These are phyloP conservation scores for Aspergillus sp. DNA, from an alignment of 2,329 filamentous ascomycete genomes.

Conservation along the genomic window DNA sequence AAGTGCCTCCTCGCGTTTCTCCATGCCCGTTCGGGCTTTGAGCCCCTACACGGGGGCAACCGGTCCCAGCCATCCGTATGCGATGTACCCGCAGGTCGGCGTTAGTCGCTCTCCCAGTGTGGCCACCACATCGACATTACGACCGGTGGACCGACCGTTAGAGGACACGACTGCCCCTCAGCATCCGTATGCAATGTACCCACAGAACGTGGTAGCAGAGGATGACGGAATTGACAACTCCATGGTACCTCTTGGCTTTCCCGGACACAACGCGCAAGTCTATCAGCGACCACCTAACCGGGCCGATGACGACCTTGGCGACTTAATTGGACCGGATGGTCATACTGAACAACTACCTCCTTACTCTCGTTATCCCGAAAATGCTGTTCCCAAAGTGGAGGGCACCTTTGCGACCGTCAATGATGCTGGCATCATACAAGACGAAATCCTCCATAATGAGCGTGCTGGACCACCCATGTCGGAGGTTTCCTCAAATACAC, in stretches of 20 bases:
- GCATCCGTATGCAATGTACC: conserved; percentile 84
- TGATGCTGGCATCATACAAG: conserved; percentile 47
- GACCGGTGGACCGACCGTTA: conserved; percentile 60
- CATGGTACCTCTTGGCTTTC: conserved; percentile 71
- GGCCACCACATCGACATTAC: conserved; percentile 69
- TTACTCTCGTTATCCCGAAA: conserved; percentile 86
- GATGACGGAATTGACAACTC: conserved; percentile 50
- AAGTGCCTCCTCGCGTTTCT: conserved; percentile 49
- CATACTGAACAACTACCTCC: conserved; percentile 90
- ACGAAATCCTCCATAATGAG: conserved; percentile 52
- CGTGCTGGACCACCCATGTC: conserved; percentile 30
- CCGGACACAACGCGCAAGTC: conserved; percentile 61
- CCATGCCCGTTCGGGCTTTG: conserved; percentile 50
- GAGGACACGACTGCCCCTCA: conserved; percentile 66
- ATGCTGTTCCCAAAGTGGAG: conserved; percentile 61
- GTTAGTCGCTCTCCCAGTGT: conserved; percentile 62
- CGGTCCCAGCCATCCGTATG: conserved; percentile 80
- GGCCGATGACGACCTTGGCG: conserved; percentile 76
- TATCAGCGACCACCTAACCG: conserved; percentile 71
- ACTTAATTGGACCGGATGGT: conserved; percentile 82
- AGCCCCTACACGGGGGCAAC: conserved; percentile 70
- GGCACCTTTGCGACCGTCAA: conserved; percentile 31
- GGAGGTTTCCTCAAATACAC: conserved; percentile 34
- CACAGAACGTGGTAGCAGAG: conserved; percentile 71
- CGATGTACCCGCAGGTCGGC: conserved; percentile 75